Evolutionary conservation across 2,329 filamentous ascomycete genomes (phyloP).

Genomic region (Amphichorda felina): DNA sequence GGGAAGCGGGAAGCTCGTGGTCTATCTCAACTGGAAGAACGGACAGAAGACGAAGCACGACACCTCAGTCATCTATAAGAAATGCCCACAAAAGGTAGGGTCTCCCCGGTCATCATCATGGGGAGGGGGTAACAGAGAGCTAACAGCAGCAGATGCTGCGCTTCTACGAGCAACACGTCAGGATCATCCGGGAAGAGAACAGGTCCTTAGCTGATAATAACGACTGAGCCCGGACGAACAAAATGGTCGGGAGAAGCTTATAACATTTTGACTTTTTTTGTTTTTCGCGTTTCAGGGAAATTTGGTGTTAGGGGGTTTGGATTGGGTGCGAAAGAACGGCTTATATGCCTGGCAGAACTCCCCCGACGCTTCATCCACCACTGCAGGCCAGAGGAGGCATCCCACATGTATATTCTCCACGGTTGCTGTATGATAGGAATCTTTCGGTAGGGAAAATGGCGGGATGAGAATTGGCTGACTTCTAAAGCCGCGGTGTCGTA

Average conservation of each 20-base stretch:
- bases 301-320: no score
- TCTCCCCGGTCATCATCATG: background rate
- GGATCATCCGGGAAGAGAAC: conserved; percentile 31
- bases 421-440: no score
- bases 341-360: no score
- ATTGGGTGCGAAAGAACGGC: no score
- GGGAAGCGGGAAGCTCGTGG: conserved; percentile 44
- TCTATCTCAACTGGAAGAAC: conserved; percentile 64
- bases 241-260: no score
- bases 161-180: conserved; percentile 47
- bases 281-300: no score
- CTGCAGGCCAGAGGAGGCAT: no score
- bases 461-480: background rate
- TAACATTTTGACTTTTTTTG: no score
- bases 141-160: conserved; percentile 37
- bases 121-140: background rate
- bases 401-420: no score
- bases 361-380: no score
- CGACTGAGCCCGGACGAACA: no score
- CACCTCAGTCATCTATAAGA: conserved; percentile 55
- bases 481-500: no score
- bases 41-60: conserved; percentile 64
- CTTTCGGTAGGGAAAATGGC: background rate
- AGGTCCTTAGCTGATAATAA: conserved; percentile 8
- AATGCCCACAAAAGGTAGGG: conserved; percentile 65